These are phyloP conservation scores for Colletotrichum paranaense DNA, from an alignment of 2,329 filamentous ascomycete genomes.

Conservation along the genomic window DNA sequence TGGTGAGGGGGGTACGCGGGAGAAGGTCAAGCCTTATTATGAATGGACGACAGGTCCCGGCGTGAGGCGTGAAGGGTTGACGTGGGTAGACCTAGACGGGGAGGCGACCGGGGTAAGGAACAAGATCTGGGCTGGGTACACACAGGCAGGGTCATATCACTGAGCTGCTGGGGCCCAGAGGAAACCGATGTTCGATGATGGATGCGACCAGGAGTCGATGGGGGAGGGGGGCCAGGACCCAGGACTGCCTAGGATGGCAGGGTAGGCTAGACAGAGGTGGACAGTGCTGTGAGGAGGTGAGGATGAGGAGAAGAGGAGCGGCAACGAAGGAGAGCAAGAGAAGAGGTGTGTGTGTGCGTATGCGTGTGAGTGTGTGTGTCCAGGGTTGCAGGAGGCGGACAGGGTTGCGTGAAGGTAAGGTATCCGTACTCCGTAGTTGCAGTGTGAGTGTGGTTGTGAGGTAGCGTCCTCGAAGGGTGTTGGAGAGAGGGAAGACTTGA, in stretches of 20 bases:
- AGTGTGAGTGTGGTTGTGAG: conserved; percentile 2
- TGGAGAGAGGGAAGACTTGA: conserved; percentile 19
- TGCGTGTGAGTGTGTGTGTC: neutral
- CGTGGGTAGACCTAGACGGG: conserved; percentile 31
- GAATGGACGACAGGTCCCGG: conserved; percentile 36
- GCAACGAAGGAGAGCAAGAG: neutral
- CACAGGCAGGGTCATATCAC: conserved; percentile 35
- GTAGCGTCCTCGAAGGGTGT: conserved; percentile 21
- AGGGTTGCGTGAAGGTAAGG: conserved; percentile 11
- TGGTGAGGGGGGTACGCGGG: conserved; percentile 34
- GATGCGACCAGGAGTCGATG: conserved; percentile 31
- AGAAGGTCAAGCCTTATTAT: conserved; percentile 37
- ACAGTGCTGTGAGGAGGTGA: conserved; percentile 21
- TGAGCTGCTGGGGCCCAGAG: conserved; percentile 24
- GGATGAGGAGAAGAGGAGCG: conserved; percentile 8
- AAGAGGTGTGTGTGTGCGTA: neutral
- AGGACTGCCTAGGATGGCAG: conserved; percentile 24
- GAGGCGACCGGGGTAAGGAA: conserved; percentile 31
- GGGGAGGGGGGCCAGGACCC: conserved; percentile 21
- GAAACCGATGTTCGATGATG: conserved; percentile 33
- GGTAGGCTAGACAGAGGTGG: conserved; percentile 20
- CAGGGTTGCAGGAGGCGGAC: conserved; percentile 4
- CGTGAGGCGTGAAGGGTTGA: conserved; percentile 35
- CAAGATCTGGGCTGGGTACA: conserved; percentile 36
- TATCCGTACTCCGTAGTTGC: conserved; percentile 2